Evolutionary conservation across 2,329 filamentous ascomycete species (phyloP), one percentile per base, ranked within the genome.

Genomic region (Trichoderma koningiopsis): DNA sequence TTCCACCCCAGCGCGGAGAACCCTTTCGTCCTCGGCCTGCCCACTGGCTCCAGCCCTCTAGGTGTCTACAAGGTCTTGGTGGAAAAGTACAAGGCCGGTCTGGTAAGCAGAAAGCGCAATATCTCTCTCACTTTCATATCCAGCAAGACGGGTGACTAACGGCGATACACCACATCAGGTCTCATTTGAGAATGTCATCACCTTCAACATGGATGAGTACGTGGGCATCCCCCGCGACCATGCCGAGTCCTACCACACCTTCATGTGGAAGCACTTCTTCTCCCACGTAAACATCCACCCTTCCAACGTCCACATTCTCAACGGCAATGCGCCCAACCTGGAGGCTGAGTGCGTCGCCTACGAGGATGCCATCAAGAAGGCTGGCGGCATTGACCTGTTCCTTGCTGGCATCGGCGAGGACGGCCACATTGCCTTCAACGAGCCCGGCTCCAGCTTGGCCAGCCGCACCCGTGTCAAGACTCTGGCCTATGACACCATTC

Each of bases 141-240:
- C 31, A 33, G 37, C 16, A 58, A 8, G 35, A 29, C 37, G n/a
- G 8, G 33, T n/a, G 33, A 33, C 69, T 70, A 49, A 68, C 47
- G 31, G 53, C n/a, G 7, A 29, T 61, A 37, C 14, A 65, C 16
- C 19, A 11, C 22, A 33, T 73, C 77, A 92, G 77, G 89, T 96
- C 76, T 95, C 92, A 1, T 96, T 96, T 79, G 89, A 91, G 76
- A 88, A 96, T 90, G 92, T 96, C 76, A 87, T 96, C 77, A 96
- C 93, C 31, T 96, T 96, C 85, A 96, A 96, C 81, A 96, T 96
- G 93, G 93, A 96, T 81, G 93, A 96, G 82, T 96, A 96, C 76
- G 92, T 96, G 73, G 92, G 91, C 69, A 87, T 96, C 72, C 90
- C 92, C 40, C 89, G 92, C 75, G 92, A 94, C 75, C 92, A 96